Conservation (phyloP, 2,329 filamentous ascomycete species). For the Penicillium hordei region DNA sequence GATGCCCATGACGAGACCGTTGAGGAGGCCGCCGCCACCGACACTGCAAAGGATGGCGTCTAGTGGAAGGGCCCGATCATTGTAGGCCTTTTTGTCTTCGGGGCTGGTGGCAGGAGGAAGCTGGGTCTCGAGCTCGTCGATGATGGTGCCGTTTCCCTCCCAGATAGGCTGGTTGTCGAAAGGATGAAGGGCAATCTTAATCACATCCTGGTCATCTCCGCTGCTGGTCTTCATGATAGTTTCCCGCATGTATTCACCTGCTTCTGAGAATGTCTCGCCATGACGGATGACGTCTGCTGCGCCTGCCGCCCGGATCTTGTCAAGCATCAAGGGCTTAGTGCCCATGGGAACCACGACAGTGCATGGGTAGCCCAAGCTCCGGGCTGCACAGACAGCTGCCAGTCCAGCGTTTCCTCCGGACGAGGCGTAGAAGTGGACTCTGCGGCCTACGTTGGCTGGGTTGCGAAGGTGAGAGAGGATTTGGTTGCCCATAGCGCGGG, state of each 20-base stretch:
- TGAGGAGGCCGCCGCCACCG: constrained; percentile 77
- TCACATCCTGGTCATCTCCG: constrained; percentile 30
- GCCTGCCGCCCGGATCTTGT: constrained; percentile 68
- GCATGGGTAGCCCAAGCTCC: constrained; percentile 61
- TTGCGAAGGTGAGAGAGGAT: constrained; percentile 56
- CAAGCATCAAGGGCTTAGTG: constrained; percentile 68
- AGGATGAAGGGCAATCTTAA: constrained; percentile 45
- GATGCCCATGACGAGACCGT: constrained; percentile 71
- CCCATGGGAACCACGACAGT: constrained; percentile 72
- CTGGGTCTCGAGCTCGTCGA: constrained; percentile 46
- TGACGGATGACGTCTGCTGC: constrained; percentile 64
- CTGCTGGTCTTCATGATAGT: constrained; percentile 42
- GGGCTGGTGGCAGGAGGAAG: constrained; percentile 37
- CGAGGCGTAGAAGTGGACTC: constrained; percentile 72
- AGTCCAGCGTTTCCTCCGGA: constrained; percentile 84
- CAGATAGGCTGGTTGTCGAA: constrained; percentile 49
- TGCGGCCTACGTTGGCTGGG: constrained; percentile 42
- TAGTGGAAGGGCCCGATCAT: constrained; percentile 45
- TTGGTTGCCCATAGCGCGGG: constrained; percentile 70
- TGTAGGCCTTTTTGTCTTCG: constrained; percentile 31
- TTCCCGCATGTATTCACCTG: constrained; percentile 65
- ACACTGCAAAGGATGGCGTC: constrained; percentile 75
- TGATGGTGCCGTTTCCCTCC: constrained; percentile 47
- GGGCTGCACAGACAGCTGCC: constrained; percentile 72
- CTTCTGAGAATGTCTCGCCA: constrained; percentile 68